These are phyloP conservation scores for Scheffersomyces coipomensis DNA, from an alignment of 805 yeast genomes.

Conservation along the genomic window DNA sequence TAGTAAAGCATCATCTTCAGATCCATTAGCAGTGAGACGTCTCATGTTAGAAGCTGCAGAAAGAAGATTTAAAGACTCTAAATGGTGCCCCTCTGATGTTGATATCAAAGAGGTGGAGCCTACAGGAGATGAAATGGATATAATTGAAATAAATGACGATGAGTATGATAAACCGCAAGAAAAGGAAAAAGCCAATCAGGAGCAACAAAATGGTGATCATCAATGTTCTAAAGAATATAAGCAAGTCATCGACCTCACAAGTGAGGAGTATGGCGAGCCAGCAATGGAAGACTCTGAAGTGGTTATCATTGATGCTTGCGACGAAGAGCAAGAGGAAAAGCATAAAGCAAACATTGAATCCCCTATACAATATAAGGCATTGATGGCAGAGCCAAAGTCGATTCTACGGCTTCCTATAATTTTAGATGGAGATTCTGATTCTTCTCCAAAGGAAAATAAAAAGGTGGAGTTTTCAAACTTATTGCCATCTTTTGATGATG, in stretches of 20 bases:
- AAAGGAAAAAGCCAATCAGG: not conserved
- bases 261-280: constrained; percentile 9
- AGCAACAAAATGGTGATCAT: too few species aligned
- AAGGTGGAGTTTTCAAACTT: constrained; percentile 10
- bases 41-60: constrained; percentile 62
- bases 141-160: constrained; percentile 22
- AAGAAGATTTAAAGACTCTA: constrained; percentile 51
- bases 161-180: not conserved
- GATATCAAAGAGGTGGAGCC: constrained; percentile 34
- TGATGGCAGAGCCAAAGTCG: not conserved
- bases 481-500: constrained; percentile 16
- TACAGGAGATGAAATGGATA: constrained; percentile 42
- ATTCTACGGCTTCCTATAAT: not conserved
- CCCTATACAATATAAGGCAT: not conserved
- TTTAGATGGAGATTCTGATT: not conserved
- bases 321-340: constrained; percentile 1
- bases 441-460: not conserved
- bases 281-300: constrained; percentile 9
- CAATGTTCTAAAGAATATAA: constrained; percentile 2
- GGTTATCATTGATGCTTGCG: constrained; percentile 23
- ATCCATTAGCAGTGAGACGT: constrained; percentile 29
- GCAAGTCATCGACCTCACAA: constrained; percentile 14
- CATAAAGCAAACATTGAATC: not conserved
- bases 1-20: constrained; percentile 1
- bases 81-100: constrained; percentile 40